Percentiles rank a stretch among this genome's conserved stretches.
phyloP scores from a whole-genome alignment of 495 filamentous ascomycete species.

The Filosporella fistucella region DNA sequence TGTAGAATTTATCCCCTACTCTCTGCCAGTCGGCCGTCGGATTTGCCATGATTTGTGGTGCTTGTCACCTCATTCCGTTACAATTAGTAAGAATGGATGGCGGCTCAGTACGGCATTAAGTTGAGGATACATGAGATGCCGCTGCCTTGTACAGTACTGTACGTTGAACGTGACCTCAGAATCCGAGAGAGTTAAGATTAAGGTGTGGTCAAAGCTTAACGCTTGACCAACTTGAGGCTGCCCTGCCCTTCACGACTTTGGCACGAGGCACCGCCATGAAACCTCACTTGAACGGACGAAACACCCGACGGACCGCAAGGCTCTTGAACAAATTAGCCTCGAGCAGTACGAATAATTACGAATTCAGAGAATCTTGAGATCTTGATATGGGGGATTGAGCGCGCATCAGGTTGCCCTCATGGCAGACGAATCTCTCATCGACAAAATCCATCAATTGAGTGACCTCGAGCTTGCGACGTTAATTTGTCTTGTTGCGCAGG shows the following conservation, averaged over 20 bases:
- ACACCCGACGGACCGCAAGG: not conserved
- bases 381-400: slow-evolving; percentile 15
- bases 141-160: not conserved
- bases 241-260: no score
- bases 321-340: not conserved
- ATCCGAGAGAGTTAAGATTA: slow-evolving; percentile 5
- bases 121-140: slow-evolving; percentile 11
- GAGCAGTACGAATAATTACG: not conserved
- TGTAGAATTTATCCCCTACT: slow-evolving; percentile 88
- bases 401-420: slow-evolving; percentile 32
- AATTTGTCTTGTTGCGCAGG: slow-evolving; percentile 69
- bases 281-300: not conserved
- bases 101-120: no score
- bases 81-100: no score
- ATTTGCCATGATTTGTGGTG: slow-evolving; percentile 29
- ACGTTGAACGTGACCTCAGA: slow-evolving; percentile 7
- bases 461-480: slow-evolving; percentile 87
- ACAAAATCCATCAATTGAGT: slow-evolving; percentile 67
- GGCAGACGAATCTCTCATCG: slow-evolving; percentile 55
- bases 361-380: not conserved
- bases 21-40: slow-evolving; percentile 92
- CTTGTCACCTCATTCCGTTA: slow-evolving; percentile 16
- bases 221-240: slow-evolving; percentile 1
- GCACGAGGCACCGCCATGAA: not conserved
- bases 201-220: slow-evolving; percentile 12